Evolutionary conservation across 1,284 basidiomycete genomes (phyloP).

Genomic region (Malassezia obtusa): DNA sequence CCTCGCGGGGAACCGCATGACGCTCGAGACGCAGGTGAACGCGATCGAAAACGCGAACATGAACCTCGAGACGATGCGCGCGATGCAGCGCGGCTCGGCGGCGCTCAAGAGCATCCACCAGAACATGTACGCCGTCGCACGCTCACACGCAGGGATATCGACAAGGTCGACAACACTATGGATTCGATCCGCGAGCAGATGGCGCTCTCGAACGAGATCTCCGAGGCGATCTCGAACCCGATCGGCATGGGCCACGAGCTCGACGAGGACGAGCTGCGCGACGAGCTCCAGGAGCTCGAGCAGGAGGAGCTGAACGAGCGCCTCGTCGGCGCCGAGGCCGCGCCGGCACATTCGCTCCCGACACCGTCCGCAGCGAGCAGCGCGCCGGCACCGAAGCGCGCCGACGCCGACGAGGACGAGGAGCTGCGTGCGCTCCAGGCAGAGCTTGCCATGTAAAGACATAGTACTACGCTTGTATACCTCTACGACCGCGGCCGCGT

Average conservation of each 20-base stretch:
- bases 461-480: too few species aligned
- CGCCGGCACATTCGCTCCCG: conserved; percentile 66
- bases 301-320: conserved; percentile 81
- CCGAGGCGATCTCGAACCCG: conserved; percentile 81
- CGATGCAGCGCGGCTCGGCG: conserved; percentile 91
- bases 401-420: conserved; percentile 61
- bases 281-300: conserved; percentile 79
- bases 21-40: conserved; percentile 91
- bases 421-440: conserved; percentile 87
- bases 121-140: conserved; percentile 53
- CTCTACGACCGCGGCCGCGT: too few species aligned
- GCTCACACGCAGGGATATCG: conserved; percentile 59
- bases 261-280: conserved; percentile 76
- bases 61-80: conserved; percentile 94
- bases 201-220: conserved; percentile 88
- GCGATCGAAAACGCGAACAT: conserved; percentile 95
- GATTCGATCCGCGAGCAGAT: conserved; percentile 80
- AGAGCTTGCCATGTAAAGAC: conserved; percentile 52
- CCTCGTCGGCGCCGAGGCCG: conserved; percentile 77
- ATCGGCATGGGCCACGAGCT: conserved; percentile 57
- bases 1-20: conserved; percentile 75
- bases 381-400: conserved; percentile 21
- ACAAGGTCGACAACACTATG: conserved; percentile 89
- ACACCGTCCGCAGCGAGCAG: conserved; percentile 25
- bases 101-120: conserved; percentile 87